A percentile compares a stretch with the other conserved stretches of the same genome.
Evolutionary conservation across 2,329 filamentous ascomycete genomes (phyloP).

Genomic region (Pseudogymnoascus sp.): DNA sequence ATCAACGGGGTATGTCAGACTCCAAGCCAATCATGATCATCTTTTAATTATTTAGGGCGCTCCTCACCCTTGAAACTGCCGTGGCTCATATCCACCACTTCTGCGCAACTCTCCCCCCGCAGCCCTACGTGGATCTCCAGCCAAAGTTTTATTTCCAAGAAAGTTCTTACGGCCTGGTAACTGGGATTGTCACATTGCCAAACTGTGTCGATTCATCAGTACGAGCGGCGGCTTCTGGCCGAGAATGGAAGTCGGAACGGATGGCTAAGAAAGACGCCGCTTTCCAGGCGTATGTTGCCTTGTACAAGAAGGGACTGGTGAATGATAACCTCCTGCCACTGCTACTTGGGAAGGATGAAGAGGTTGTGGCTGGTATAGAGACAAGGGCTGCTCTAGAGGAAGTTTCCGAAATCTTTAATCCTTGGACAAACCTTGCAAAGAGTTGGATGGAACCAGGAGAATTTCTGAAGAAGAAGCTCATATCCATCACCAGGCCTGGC

Average conservation of each 20-base stretch:
- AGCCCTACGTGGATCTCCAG: conserved; percentile 53
- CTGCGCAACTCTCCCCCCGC: conserved; percentile 53
- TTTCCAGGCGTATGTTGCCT: conserved; percentile 66
- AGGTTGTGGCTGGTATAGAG: conserved; percentile 31
- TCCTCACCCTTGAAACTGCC: conserved; percentile 66
- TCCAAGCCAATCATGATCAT: conserved; percentile 9
- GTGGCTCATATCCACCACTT: conserved; percentile 76
- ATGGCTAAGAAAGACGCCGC: conserved; percentile 74
- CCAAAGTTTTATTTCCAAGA: conserved; percentile 59
- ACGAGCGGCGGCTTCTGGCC: conserved; percentile 44
- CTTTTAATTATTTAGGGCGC: conserved; percentile 41
- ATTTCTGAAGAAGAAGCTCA: not conserved
- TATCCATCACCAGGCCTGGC: not conserved
- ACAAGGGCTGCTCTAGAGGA: conserved; percentile 24
- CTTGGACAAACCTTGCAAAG: conserved; percentile 32
- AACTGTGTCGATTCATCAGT: conserved; percentile 57
- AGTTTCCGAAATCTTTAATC: conserved; percentile 29
- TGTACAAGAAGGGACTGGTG: conserved; percentile 65
- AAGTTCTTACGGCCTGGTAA: conserved; percentile 29
- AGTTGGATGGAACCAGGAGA: conserved; percentile 19
- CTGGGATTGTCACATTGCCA: conserved; percentile 63
- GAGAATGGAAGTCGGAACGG: conserved; percentile 61
- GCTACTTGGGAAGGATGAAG: conserved; percentile 35
- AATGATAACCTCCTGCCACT: conserved; percentile 70
- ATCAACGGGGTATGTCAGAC: conserved; percentile 33